Evolutionary conservation across 441 rosid genomes (phyloP), one percentile per base, ranked within the genome.

Genomic region (Corymbia calophylla): DNA sequence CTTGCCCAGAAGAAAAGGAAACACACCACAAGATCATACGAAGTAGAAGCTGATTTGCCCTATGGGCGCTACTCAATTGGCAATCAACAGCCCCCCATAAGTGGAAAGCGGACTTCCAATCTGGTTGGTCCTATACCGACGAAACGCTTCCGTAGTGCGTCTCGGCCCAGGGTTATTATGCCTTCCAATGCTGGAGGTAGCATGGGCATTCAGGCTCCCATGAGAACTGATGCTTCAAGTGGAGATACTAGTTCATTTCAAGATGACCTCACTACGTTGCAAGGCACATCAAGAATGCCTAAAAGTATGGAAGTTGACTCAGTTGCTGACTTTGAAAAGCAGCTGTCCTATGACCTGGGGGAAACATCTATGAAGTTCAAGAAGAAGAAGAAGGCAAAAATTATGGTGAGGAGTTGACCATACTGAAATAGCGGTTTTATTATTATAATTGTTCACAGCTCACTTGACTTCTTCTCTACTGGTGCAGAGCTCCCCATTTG

Each of bases 241-340:
- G 99, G 98, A 90, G 99, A 98, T 92, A 96, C 99, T 87, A 95
- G 91, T 94, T 98, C 98, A 91, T 96, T 94, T 94, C 99, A 97
- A 95, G 99, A 98, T 93, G 99, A 97, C 89, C 96, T 94, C 94
- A 95, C 97, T 94, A 94, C 97, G 86, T 89, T 96, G 96, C 95
- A 94, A 92, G 98, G 98, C 90, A 99, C 96, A 88, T 95, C 95
- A 13, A 94, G 93, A 91, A 90, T 95, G 89, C 99, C 95, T 90
- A 98, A 92, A 95, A 93, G 96, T 88, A 90, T 94, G 93, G 99
- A 98, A 93, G 99, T 96, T 90, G 99, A 98, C 77, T 97, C 99
- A 68, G 92, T 91, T 91, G 94, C 93, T 35, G 95, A 96, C 51
- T 97, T 94, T 93, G 99, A 96, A 88, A 97, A 94, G 95, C 97